Percentiles rank a stretch among this genome's conserved stretches.
These are phyloP conservation scores for Balansia obtecta DNA, from an alignment of 2,329 filamentous ascomycete genomes.

Conservation along the genomic window DNA sequence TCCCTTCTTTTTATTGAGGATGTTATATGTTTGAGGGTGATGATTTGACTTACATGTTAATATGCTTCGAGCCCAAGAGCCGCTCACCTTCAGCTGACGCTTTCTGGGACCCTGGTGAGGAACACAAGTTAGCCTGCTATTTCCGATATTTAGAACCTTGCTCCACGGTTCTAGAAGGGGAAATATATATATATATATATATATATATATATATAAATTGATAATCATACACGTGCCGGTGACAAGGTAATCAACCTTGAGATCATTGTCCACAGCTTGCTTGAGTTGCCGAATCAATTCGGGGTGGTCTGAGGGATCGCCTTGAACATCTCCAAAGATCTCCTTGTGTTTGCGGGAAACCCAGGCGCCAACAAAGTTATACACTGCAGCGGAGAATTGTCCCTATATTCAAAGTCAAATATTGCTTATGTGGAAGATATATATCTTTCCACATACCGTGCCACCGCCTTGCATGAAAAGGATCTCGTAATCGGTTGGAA, in stretches of 20 bases:
- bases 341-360: conserved; percentile 53
- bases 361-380: conserved; percentile 78
- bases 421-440: too few species aligned
- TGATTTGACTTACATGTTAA: conserved; percentile 46
- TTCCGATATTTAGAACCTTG: conserved; percentile 31
- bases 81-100: conserved; percentile 72
- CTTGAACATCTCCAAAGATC: conserved; percentile 42
- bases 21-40: too few species aligned
- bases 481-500: conserved; percentile 78
- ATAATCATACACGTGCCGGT: conserved; percentile 41
- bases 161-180: too few species aligned
- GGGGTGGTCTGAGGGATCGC: conserved; percentile 21
- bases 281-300: conserved; percentile 38
- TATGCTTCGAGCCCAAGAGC: conserved; percentile 62
- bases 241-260: conserved; percentile 80
- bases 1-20: too few species aligned
- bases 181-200: too few species aligned
- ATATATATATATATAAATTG: too few species aligned
- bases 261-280: conserved; percentile 50
- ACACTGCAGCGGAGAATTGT: conserved; percentile 71
- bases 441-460: conserved; percentile 17
- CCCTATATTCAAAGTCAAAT: conserved; percentile 26
- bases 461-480: conserved; percentile 83
- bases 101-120: conserved; percentile 50
- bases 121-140: too few species aligned